These are phyloP conservation scores for Magnolia changhungtana DNA, from an alignment of 164 flowering plant genomes.

Conservation along the genomic window DNA sequence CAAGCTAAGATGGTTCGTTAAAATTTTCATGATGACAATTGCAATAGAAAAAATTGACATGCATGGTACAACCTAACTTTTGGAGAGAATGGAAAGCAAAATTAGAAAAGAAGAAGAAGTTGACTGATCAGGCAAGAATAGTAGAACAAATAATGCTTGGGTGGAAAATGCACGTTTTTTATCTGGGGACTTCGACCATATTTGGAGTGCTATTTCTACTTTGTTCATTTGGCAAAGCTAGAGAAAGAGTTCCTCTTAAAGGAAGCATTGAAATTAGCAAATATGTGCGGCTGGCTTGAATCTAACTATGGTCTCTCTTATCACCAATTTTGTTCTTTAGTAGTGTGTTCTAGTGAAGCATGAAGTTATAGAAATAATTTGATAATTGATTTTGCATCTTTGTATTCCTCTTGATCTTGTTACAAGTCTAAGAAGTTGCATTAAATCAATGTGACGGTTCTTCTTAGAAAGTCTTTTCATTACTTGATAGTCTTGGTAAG, in stretches of 20 bases:
- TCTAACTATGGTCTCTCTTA: conserved; percentile 41
- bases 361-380: no score
- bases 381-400: no score
- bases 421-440: no score
- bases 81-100: conserved; percentile 95
- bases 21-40: conserved; percentile 36
- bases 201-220: conserved; percentile 43
- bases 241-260: conserved; percentile 71
- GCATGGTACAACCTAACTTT: conserved; percentile 66
- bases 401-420: no score
- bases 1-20: neutral
- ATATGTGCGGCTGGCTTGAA: conserved; percentile 50
- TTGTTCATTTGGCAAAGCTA: conserved; percentile 59
- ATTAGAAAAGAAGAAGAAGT: conserved; percentile 71
- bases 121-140: conserved; percentile 67
- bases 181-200: conserved; percentile 69
- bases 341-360: no score
- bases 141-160: conserved; percentile 86
- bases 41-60: conserved; percentile 44
- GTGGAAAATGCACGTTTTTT: conserved; percentile 71
- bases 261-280: conserved; percentile 56
- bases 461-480: no score
- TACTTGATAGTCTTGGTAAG: no score
- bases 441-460: no score
- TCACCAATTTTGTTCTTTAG: no score